Conservation (phyloP, 1,284 basidiomycete species). For the Cryptococcus sp. region DNA sequence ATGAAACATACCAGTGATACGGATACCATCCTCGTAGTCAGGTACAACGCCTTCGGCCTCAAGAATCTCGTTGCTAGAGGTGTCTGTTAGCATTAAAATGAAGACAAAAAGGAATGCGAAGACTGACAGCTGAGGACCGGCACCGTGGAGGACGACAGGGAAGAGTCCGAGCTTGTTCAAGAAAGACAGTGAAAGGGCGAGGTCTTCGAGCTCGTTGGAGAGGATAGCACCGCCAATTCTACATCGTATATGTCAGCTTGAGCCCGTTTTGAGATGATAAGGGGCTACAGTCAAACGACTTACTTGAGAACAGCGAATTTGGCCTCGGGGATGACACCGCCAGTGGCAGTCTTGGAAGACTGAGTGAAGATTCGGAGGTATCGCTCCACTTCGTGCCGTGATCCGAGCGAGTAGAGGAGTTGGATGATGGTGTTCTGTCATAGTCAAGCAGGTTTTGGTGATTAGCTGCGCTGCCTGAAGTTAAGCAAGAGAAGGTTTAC, state of each 20-base stretch:
- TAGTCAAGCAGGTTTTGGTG: background rate
- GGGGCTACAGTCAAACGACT: slow-evolving; percentile 14
- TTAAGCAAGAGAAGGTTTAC: slow-evolving; percentile 8
- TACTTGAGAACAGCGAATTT: slow-evolving; percentile 90
- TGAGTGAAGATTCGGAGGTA: slow-evolving; percentile 94
- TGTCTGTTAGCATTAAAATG: slow-evolving; percentile 3
- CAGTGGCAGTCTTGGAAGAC: slow-evolving; percentile 66
- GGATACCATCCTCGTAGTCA: slow-evolving; percentile 93
- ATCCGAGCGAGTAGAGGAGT: slow-evolving; percentile 89
- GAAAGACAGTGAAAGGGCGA: slow-evolving; percentile 89
- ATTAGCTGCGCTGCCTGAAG: background rate
- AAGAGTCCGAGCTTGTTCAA: slow-evolving; percentile 90
- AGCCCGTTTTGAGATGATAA: background rate
- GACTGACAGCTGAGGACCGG: slow-evolving; percentile 75
- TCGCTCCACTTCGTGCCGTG: slow-evolving; percentile 91
- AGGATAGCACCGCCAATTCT: slow-evolving; percentile 88
- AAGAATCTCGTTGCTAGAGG: slow-evolving; percentile 74
- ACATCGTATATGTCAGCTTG: slow-evolving; percentile 4
- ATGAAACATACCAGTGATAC: slow-evolving; percentile 76
- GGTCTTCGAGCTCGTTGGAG: slow-evolving; percentile 78
- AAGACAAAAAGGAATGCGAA: background rate
- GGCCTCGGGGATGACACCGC: slow-evolving; percentile 59
- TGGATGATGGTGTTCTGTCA: slow-evolving; percentile 86
- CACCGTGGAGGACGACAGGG: slow-evolving; percentile 91
- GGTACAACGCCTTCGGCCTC: slow-evolving; percentile 86